These are phyloP conservation scores for Lentinula sp. DNA, from an alignment of 768 basidiomycete species.

Conservation along the genomic window DNA sequence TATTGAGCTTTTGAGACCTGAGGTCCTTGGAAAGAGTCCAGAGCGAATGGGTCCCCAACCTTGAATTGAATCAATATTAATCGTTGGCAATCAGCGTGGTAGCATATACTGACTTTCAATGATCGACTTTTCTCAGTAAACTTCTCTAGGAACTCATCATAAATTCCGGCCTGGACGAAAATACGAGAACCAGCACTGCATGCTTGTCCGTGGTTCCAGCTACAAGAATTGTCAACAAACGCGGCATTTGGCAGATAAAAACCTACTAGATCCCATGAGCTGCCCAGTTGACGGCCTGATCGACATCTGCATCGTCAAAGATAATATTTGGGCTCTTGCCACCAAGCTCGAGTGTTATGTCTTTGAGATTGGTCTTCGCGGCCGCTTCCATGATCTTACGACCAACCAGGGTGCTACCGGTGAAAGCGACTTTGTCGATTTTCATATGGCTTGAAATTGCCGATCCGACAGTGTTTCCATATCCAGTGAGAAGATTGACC, in stretches of 20 bases:
- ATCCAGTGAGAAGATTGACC: slow-evolving; percentile 71
- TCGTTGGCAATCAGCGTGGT: slow-evolving; percentile 11
- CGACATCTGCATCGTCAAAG: slow-evolving; percentile 68
- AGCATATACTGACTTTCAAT: slow-evolving; percentile 18
- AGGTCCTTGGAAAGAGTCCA: slow-evolving; percentile 55
- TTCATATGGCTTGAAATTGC: slow-evolving; percentile 64
- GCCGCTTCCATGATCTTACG: slow-evolving; percentile 77
- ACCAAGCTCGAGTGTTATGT: slow-evolving; percentile 80
- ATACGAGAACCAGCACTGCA: slow-evolving; percentile 69
- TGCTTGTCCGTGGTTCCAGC: slow-evolving; percentile 62
- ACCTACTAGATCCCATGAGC: slow-evolving; percentile 67
- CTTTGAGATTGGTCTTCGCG: slow-evolving; percentile 79
- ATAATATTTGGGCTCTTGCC: slow-evolving; percentile 71
- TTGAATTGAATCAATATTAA: slow-evolving; percentile 23
- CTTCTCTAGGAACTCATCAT: slow-evolving; percentile 55
- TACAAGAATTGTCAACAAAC: slow-evolving; percentile 12
- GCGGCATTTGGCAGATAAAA: not conserved
- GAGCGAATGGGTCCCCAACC: slow-evolving; percentile 54
- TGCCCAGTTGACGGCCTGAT: slow-evolving; percentile 70
- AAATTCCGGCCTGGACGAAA: slow-evolving; percentile 48
- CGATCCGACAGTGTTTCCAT: slow-evolving; percentile 62
- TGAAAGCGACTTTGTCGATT: slow-evolving; percentile 82
- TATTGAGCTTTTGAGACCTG: slow-evolving; percentile 48
- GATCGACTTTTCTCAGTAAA: slow-evolving; percentile 41
- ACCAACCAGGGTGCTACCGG: slow-evolving; percentile 77